Conservation (phyloP, 2,329 filamentous ascomycete genomes). For the Scortechinia acanthostroma region DNA sequence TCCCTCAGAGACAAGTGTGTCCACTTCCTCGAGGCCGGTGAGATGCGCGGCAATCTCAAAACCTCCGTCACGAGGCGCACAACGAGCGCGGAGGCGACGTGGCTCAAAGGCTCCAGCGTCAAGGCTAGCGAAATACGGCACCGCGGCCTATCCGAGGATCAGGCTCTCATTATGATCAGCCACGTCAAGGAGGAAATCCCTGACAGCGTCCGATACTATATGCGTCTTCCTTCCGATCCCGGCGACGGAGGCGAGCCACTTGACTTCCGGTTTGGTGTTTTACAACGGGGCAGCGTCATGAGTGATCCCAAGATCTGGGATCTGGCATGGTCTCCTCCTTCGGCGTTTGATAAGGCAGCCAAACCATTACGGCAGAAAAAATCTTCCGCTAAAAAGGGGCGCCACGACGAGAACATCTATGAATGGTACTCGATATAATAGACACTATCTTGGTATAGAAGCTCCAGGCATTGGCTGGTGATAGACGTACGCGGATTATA, state of each 20-base stretch:
- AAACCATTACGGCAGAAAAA: no score
- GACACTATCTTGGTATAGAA: no score
- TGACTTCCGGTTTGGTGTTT: neutral
- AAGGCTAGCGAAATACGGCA: neutral
- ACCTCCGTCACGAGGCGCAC: no score
- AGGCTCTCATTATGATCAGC: constrained; percentile 2
- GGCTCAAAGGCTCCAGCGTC: neutral
- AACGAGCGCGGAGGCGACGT: no score
- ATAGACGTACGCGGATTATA: no score
- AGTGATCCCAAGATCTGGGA: neutral
- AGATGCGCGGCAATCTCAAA: neutral
- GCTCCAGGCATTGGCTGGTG: no score
- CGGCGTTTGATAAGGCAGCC: neutral
- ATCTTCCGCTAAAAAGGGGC: no score
- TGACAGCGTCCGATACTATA: neutral
- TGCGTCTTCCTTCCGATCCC: neutral
- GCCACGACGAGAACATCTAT: no score
- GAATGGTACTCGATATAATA: no score
- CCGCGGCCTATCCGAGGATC: neutral
- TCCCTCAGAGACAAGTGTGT: constrained; percentile 51
- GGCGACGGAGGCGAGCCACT: neutral
- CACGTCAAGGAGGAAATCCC: constrained; percentile 3
- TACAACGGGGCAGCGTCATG: neutral
- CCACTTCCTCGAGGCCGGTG: constrained; percentile 34
- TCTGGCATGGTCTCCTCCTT: neutral